Percentiles rank a stretch among this genome's conserved stretches.
phyloP scores from a whole-genome alignment of 352 stramenopile species.

The Phytophthora fragariae region DNA sequence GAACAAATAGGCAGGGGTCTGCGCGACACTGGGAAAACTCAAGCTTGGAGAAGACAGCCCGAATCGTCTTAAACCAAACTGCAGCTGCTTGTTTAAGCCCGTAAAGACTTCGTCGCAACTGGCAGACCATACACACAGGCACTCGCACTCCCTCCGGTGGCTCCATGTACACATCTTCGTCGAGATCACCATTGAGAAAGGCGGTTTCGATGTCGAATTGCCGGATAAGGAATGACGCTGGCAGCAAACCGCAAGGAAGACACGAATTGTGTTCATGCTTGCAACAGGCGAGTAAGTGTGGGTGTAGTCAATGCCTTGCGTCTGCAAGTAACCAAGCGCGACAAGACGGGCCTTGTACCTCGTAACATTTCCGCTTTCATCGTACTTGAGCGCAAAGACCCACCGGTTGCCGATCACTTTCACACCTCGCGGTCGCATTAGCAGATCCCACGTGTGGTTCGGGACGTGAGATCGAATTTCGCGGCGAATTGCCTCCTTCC shows the following conservation, averaged over 20 bases:
- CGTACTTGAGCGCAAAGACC: slow-evolving; percentile 35
- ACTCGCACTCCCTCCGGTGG: slow-evolving; percentile 23
- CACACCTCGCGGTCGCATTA: neutral
- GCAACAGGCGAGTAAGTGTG: slow-evolving; percentile 42
- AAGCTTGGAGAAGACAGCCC: slow-evolving; percentile 1
- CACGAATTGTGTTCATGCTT: slow-evolving; percentile 28
- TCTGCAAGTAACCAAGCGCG: slow-evolving; percentile 36
- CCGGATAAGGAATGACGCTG: slow-evolving; percentile 13
- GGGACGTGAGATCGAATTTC: slow-evolving; percentile 3
- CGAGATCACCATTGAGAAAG: slow-evolving; percentile 45
- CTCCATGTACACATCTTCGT: slow-evolving; percentile 42
- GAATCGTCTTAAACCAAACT: slow-evolving; percentile 44
- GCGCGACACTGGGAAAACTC: slow-evolving; percentile 11
- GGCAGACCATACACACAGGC: slow-evolving; percentile 21
- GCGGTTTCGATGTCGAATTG: slow-evolving; percentile 46
- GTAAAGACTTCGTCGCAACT: slow-evolving; percentile 41
- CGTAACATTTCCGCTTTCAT: slow-evolving; percentile 22
- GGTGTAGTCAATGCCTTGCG: slow-evolving; percentile 29
- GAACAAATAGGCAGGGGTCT: slow-evolving; percentile 24
- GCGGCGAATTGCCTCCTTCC: slow-evolving; percentile 21
- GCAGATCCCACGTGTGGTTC: slow-evolving; percentile 28
- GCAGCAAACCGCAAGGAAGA: slow-evolving; percentile 38
- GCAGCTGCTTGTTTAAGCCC: slow-evolving; percentile 41
- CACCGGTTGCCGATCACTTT: slow-evolving; percentile 38
- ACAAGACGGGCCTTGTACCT: slow-evolving; percentile 42